Base-by-base conservation (phyloP, 2,329 filamentous ascomycete genomes). In the Whalleya microplaca region DNA sequence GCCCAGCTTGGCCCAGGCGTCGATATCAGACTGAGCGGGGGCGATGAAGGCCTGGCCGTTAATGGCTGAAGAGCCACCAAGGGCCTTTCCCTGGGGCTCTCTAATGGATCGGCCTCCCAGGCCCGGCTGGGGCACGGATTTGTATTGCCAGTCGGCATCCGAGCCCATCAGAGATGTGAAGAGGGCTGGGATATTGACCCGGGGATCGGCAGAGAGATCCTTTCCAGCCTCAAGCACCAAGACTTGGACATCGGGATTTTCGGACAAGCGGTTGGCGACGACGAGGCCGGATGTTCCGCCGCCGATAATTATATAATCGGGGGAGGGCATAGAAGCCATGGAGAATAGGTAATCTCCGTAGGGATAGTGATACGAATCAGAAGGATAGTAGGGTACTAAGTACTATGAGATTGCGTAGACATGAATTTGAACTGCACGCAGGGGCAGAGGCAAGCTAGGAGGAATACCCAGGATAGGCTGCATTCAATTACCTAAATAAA, bases 11-110 rank as follows among this genome's bases (percentile, higher is more conserved):
- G 58, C 64, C 64, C 62, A 68, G 5, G 52, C 57, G 44, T 67
- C 62, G 2, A 65, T 46, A 1, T 59, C 59, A 18, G 59, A 41
- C 42, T 65, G 50, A 4, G 45, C 49, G 2, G 53, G 49, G 2
- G 66, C 61, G 32, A 62, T 57, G 16, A 67, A 68, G 0, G 61
- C 53, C 27, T 62, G 62, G 9, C 63, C 64, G 23, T 68, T 67
- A 47, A 68, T 62, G 1, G 62, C 64, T 10, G 52, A 59, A 3
- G 64, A 67, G 2, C 66, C 64, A 23, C 64, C 66, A 3, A 67
- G 54, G 1, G 32, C 47, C 48, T 61, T 64, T 3, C 63, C 62
- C 32, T 58, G 64, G 1, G 62, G 53, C 1, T 45, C 21, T 27
- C 43, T 47, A 19, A 66, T 54, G 18, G 23, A 18, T n/a, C 62